Conservation (phyloP, 2,329 filamentous ascomycete genomes). For the Grosmannia serpens region DNA sequence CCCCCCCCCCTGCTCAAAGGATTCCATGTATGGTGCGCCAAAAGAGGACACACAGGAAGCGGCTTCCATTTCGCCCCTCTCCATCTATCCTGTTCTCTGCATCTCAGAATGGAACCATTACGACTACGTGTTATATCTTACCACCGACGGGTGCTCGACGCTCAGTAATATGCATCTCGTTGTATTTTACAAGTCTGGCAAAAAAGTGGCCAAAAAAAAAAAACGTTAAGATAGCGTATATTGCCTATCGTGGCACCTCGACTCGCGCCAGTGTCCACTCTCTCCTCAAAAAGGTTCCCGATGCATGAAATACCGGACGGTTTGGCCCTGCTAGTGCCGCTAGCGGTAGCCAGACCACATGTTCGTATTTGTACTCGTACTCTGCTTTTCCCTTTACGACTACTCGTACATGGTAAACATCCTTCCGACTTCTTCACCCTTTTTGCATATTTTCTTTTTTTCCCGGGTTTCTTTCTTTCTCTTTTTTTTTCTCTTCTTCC, state of each 20-base stretch:
- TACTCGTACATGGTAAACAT: background rate
- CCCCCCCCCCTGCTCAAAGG: too few species aligned
- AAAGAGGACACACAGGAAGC: too few species aligned
- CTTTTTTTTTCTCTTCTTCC: background rate
- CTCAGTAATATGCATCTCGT: too few species aligned
- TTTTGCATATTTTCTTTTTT: too few species aligned
- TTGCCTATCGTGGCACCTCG: background rate
- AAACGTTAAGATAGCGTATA: background rate
- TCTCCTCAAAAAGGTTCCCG: background rate
- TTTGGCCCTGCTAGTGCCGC: background rate
- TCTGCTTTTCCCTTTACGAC: background rate
- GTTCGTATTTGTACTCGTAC: background rate
- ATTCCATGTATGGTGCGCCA: too few species aligned
- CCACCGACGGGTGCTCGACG: too few species aligned
- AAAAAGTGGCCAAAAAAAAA: background rate
- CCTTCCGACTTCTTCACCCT: too few species aligned
- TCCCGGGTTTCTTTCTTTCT: background rate
- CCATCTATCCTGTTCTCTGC: too few species aligned
- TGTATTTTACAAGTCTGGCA: background rate
- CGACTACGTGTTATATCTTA: too few species aligned
- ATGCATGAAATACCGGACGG: conserved; percentile 1
- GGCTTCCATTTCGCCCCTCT: too few species aligned
- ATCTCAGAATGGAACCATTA: too few species aligned
- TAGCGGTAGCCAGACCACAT: background rate
- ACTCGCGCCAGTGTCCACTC: background rate